phyloP scores from a whole-genome alignment of 192 early-diverging fungal genomes.

The Gorgonomyces haynaldii region DNA sequence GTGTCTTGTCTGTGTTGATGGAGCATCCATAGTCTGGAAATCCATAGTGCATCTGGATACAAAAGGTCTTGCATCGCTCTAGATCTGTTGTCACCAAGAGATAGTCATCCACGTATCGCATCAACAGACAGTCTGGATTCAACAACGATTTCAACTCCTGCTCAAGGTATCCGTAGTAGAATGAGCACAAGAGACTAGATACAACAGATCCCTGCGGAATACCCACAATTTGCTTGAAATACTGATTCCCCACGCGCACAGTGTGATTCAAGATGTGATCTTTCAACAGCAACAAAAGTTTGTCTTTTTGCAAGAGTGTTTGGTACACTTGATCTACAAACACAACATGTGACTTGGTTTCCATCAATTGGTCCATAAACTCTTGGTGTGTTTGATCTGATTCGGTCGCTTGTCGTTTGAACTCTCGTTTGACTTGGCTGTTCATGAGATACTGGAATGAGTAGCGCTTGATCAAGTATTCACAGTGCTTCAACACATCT shows the following conservation, averaged over 20 bases:
- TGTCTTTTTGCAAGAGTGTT: slow-evolving; percentile 32
- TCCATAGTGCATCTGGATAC: slow-evolving; percentile 48
- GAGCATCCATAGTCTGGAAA: slow-evolving; percentile 58
- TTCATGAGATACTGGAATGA: slow-evolving; percentile 28
- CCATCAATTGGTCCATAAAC: too few species aligned
- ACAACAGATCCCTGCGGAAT: slow-evolving; percentile 88
- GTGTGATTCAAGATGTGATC: slow-evolving; percentile 59
- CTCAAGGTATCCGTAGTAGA: slow-evolving; percentile 69
- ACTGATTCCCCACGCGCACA: slow-evolving; percentile 42
- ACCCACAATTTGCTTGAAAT: slow-evolving; percentile 60
- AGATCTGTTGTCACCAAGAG: slow-evolving; percentile 54
- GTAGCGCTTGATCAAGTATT: slow-evolving; percentile 61
- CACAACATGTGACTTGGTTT: too few species aligned
- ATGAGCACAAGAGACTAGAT: slow-evolving; percentile 78
- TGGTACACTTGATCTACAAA: slow-evolving; percentile 54
- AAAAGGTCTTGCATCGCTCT: slow-evolving; percentile 38
- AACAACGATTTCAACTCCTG: slow-evolving; percentile 30
- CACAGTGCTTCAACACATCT: slow-evolving; percentile 39
- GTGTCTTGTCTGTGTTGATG: slow-evolving; percentile 65
- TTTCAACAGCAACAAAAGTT: slow-evolving; percentile 34
- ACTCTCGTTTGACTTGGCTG: too few species aligned
- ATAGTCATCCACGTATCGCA: slow-evolving; percentile 80
- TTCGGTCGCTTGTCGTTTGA: too few species aligned
- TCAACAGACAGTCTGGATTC: slow-evolving; percentile 38
- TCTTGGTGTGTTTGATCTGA: too few species aligned